phyloP scores from a whole-genome alignment of 2,329 filamentous ascomycete genomes.

The Fusarium goolgardi region DNA sequence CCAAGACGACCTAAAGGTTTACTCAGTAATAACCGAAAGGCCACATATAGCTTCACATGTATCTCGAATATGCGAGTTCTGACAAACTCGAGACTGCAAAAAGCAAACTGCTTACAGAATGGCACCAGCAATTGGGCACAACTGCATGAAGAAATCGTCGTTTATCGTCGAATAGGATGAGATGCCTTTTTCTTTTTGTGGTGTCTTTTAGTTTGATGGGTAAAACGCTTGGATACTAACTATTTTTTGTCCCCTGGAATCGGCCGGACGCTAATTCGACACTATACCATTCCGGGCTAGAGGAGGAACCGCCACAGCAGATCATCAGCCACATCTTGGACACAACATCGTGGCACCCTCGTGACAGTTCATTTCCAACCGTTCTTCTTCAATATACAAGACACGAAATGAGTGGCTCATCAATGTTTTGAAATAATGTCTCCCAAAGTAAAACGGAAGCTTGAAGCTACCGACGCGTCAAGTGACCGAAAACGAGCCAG shows the following conservation, averaged over 20 bases:
- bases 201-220: slow-evolving; percentile 7
- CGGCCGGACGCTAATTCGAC: background rate
- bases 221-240: slow-evolving; percentile 12
- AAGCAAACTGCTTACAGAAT: background rate
- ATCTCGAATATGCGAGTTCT: background rate
- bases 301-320: slow-evolving; percentile 17
- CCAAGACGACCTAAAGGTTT: background rate
- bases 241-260: slow-evolving; percentile 26
- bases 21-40: background rate
- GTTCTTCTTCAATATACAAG: background rate
- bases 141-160: background rate
- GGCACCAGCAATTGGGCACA: background rate
- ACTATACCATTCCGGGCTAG: slow-evolving; percentile 9
- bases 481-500: slow-evolving; percentile 25
- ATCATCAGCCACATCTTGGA: slow-evolving; percentile 27
- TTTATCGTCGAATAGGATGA: slow-evolving; percentile 9
- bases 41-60: background rate
- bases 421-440: slow-evolving; percentile 40
- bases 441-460: slow-evolving; percentile 47
- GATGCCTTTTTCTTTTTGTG: slow-evolving; percentile 2
- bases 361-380: slow-evolving; percentile 3
- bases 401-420: slow-evolving; percentile 25
- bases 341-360: slow-evolving; percentile 3
- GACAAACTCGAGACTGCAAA: slow-evolving; percentile 1
- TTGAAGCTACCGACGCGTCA: slow-evolving; percentile 41